Percentiles rank a stretch among this genome's conserved stretches.
These are phyloP conservation scores for Aphanoascus verrucosus DNA, from an alignment of 2,329 filamentous ascomycete genomes.

Conservation along the genomic window DNA sequence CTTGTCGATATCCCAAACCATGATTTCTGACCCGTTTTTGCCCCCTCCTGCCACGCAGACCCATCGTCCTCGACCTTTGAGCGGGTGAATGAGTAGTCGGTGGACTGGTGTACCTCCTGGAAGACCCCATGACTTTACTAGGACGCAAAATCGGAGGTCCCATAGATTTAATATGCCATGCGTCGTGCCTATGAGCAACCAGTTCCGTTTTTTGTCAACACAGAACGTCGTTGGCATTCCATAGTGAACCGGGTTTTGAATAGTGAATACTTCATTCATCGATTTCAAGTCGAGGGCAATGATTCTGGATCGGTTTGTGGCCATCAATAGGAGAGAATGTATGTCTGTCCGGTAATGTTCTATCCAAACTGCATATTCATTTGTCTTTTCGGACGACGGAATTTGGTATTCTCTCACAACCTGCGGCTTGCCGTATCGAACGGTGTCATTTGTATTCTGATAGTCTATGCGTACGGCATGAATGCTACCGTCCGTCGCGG, in stretches of 20 bases:
- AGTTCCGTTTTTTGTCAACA: conserved; percentile 73
- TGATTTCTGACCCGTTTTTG: conserved; percentile 69
- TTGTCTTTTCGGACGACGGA: conserved; percentile 27
- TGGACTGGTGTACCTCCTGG: conserved; percentile 71
- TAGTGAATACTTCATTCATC: conserved; percentile 68
- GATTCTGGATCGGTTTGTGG: conserved; percentile 75
- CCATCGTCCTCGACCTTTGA: conserved; percentile 67
- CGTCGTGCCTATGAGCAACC: conserved; percentile 82
- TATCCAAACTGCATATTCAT: conserved; percentile 76
- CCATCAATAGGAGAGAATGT: conserved; percentile 71
- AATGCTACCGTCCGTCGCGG: conserved; percentile 78
- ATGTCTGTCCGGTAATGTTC: conserved; percentile 81
- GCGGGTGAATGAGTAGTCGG: conserved; percentile 66
- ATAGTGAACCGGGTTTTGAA: conserved; percentile 84
- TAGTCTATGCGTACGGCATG: conserved; percentile 79
- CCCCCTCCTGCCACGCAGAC: conserved; percentile 84
- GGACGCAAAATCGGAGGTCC: conserved; percentile 89
- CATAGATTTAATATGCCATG: conserved; percentile 89
- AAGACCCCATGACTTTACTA: conserved; percentile 79
- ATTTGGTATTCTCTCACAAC: conserved; percentile 73
- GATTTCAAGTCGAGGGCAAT: conserved; percentile 75
- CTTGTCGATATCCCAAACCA: conserved; percentile 92
- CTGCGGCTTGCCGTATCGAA: conserved; percentile 66
- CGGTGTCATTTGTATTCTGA: conserved; percentile 45
- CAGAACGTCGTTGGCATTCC: conserved; percentile 87